Evolutionary conservation across 2,329 filamentous ascomycete species (phyloP), one percentile per base, ranked within the genome.

Genomic region (Alternaria incomplexa): DNA sequence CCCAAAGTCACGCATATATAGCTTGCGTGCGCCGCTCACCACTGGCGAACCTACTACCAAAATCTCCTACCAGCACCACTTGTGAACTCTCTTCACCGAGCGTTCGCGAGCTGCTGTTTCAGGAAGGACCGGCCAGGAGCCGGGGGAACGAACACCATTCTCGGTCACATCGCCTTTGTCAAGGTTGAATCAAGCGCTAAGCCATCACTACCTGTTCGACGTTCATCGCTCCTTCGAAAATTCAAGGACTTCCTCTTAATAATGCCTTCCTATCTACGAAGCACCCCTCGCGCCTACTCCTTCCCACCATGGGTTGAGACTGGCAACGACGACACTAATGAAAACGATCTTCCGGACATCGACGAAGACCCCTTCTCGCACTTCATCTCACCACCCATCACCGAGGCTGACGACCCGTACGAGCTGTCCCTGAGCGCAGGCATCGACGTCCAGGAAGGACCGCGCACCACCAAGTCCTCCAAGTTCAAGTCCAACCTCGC

Each of bases 351-450:
- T 3, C 78, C 77, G 13, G 77, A 81, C 59, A 82, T 82, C 59
- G 80, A 82, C 61, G 80, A 82, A 45, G 78, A 82, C 45, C 80
- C 80, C 7, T 81, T 81, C 62, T 76, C 79, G 30, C 80, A 82
- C 72, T 82, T 82, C 73, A 73, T 82, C 20, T 78, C 76, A 8
- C 80, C 76, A 11, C 80, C 80, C 2, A 71, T 82, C 55, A 69
- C 68, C n/a, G 80, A 82, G 44, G 80, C 81, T 20, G 80, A 81
- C 40, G 78, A 81, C 51, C 78, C 79, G 8, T 79, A 78, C 53
- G 76, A 80, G 56, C 72, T 79, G 28, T 73, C 78, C 15, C 67
- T 81, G 44, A 80, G 74, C 51, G 80, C 80, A 50, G 80, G 80
- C 58, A 82, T 82, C 65, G 71, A 78, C 53, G 58, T 70, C 17